phyloP scores from a whole-genome alignment of 2,329 filamentous ascomycete species.

The Penicillium sp. region DNA sequence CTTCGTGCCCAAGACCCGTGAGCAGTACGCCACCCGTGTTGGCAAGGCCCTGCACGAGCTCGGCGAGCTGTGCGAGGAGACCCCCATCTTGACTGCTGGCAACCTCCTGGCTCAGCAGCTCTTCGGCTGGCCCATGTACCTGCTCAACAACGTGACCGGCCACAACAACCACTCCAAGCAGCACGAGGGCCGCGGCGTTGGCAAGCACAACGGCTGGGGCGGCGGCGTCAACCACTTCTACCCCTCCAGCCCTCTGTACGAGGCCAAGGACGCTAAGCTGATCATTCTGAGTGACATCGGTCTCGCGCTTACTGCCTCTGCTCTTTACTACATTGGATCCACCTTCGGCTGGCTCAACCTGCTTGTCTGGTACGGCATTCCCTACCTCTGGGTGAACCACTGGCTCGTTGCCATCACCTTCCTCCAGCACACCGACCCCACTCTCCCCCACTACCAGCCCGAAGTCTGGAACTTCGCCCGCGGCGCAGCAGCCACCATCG shows the following conservation, averaged over 20 bases:
- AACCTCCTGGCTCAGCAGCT: constrained; percentile 81
- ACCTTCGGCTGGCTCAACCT: constrained; percentile 82
- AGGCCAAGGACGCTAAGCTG: constrained; percentile 82
- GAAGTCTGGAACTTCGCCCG: constrained; percentile 89
- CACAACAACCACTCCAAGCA: constrained; percentile 93
- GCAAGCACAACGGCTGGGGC: constrained; percentile 78
- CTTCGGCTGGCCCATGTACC: constrained; percentile 88
- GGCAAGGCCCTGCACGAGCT: constrained; percentile 77
- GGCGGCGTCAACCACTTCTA: constrained; percentile 93
- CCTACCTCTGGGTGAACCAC: constrained; percentile 98
- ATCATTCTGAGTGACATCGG: constrained; percentile 86
- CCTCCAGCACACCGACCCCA: constrained; percentile 94
- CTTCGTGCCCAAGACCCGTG: constrained; percentile 88
- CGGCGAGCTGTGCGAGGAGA: constrained; percentile 87
- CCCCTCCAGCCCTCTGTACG: constrained; percentile 82
- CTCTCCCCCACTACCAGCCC: constrained; percentile 84
- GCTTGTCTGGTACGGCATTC: constrained; percentile 88
- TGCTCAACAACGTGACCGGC: constrained; percentile 87
- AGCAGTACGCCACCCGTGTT: constrained; percentile 71
- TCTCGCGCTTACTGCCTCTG: constrained; percentile 58
- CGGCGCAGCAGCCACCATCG: constrained; percentile 90
- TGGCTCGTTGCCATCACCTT: constrained; percentile 98
- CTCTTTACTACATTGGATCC: constrained; percentile 66
- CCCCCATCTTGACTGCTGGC: constrained; percentile 73
- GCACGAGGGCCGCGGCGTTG: constrained; percentile 85